These are phyloP conservation scores for Guyanaporus albipodus DNA, from an alignment of 768 basidiomycete species.

Conservation along the genomic window DNA sequence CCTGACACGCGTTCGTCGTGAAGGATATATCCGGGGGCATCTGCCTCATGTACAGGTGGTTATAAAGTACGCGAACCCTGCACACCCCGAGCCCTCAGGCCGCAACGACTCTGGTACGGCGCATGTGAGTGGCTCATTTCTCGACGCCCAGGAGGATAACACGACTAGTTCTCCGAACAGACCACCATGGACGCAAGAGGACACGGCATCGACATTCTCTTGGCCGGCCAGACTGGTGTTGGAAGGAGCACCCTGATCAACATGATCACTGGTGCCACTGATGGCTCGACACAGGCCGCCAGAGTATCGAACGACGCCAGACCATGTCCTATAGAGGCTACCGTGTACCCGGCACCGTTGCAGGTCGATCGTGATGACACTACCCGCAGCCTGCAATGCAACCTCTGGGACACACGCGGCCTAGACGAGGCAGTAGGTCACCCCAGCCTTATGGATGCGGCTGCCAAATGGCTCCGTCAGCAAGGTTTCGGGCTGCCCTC, in stretches of 20 bases:
- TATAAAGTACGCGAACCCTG: conserved; percentile 3
- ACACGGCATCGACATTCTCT: conserved; percentile 12
- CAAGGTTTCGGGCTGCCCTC: conserved; percentile 16
- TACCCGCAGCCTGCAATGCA: conserved; percentile 13
- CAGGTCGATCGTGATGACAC: background rate
- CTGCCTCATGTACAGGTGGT: conserved; percentile 19
- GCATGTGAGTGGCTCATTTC: conserved; percentile 7
- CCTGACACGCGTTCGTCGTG: background rate
- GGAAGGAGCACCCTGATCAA: conserved; percentile 28
- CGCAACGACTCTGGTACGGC: no score
- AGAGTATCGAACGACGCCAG: conserved; percentile 24
- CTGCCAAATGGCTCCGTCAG: conserved; percentile 19
- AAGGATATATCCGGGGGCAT: conserved; percentile 17
- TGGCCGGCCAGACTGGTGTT: conserved; percentile 28
- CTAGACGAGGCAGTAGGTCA: conserved; percentile 26
- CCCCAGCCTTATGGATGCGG: conserved; percentile 18
- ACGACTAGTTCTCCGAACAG: background rate
- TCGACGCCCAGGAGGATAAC: background rate
- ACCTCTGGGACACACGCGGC: conserved; percentile 26
- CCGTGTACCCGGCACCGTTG: conserved; percentile 7
- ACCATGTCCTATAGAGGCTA: conserved; percentile 24
- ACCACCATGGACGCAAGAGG: background rate
- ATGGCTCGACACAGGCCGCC: conserved; percentile 12
- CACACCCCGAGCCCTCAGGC: background rate
- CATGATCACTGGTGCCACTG: conserved; percentile 20